Conservation (phyloP, 179 eudicot genomes). For the Silene vulgaris region DNA sequence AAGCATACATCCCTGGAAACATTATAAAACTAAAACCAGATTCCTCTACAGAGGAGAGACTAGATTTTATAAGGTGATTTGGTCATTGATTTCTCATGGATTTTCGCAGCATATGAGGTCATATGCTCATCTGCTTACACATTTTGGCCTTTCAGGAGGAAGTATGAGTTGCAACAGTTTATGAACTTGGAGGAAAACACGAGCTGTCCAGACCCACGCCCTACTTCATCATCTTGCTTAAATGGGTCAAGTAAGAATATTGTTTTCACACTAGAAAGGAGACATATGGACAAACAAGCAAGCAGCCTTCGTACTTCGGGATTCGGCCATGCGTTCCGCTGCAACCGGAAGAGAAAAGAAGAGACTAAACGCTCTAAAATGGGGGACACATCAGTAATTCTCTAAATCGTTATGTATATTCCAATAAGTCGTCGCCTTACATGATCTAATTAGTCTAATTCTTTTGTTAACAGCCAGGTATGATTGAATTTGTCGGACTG, state of each 20-base stretch:
- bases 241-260: constrained; percentile 32
- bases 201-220: constrained; percentile 49
- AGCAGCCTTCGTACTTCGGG: constrained; percentile 49
- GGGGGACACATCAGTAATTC: constrained; percentile 51
- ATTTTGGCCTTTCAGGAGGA: constrained; percentile 53
- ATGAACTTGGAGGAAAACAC: constrained; percentile 30
- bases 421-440: not conserved
- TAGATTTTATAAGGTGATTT: constrained; percentile 72
- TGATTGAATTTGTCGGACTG: constrained; percentile 89
- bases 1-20: constrained; percentile 62
- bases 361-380: constrained; percentile 45
- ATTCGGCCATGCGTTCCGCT: constrained; percentile 64
- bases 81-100: not conserved
- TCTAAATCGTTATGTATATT: not conserved
- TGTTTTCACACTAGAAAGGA: constrained; percentile 46
- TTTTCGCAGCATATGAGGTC: not conserved
- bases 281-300: constrained; percentile 51
- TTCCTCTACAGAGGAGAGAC: constrained; percentile 67
- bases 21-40: constrained; percentile 64
- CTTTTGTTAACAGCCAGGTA: constrained; percentile 65
- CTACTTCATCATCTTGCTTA: constrained; percentile 33
- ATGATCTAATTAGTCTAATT: not conserved
- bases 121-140: constrained; percentile 17
- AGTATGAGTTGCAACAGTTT: constrained; percentile 77
- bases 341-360: constrained; percentile 69